Percentiles rank a stretch among this genome's conserved stretches.
phyloP scores from a whole-genome alignment of 2,329 filamentous ascomycete species.

The Chaetomium sp. region DNA sequence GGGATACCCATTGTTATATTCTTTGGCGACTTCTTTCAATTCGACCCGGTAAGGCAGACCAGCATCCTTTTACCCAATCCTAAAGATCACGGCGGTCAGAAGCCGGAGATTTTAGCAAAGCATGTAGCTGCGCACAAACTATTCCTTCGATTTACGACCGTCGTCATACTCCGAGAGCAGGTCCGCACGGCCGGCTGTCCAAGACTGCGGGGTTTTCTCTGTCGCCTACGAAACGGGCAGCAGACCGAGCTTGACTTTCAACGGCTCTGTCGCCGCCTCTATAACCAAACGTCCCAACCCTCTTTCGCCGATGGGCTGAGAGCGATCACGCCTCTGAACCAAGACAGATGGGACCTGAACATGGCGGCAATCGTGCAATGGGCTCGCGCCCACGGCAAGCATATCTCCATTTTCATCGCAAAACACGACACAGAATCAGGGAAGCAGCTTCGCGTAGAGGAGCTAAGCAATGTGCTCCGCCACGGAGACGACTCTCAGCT shows the following conservation, averaged over 20 bases:
- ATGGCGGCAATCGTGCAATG: conserved; percentile 19
- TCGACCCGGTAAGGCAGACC: conserved; percentile 18
- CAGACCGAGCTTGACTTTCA: conserved; percentile 18
- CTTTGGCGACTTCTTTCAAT: conserved; percentile 23
- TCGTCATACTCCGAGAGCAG: conserved; percentile 26
- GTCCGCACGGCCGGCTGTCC: conserved; percentile 20
- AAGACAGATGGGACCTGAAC: conserved; percentile 19
- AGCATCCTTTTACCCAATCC: conserved; percentile 22
- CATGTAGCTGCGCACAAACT: conserved; percentile 21
- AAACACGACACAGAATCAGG: conserved; percentile 15
- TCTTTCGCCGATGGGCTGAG: conserved; percentile 9
- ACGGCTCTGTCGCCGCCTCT: conserved; percentile 10
- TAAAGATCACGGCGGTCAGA: conserved; percentile 15
- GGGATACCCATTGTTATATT: conserved; percentile 19
- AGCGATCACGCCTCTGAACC: conserved; percentile 14
- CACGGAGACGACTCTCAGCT: conserved; percentile 19
- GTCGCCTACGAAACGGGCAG: conserved; percentile 9
- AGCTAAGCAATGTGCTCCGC: conserved; percentile 18
- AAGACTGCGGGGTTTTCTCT: conserved; percentile 19
- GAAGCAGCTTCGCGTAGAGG: conserved; percentile 26
- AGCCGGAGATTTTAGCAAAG: conserved; percentile 13
- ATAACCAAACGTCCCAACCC: background rate
- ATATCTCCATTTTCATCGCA: conserved; percentile 20
- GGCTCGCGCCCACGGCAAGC: conserved; percentile 20
- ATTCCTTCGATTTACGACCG: conserved; percentile 20